A percentile compares a stretch with the other conserved stretches of the same genome.
phyloP scores from a whole-genome alignment of 345 rosid genomes.

The Garcia nutans region DNA sequence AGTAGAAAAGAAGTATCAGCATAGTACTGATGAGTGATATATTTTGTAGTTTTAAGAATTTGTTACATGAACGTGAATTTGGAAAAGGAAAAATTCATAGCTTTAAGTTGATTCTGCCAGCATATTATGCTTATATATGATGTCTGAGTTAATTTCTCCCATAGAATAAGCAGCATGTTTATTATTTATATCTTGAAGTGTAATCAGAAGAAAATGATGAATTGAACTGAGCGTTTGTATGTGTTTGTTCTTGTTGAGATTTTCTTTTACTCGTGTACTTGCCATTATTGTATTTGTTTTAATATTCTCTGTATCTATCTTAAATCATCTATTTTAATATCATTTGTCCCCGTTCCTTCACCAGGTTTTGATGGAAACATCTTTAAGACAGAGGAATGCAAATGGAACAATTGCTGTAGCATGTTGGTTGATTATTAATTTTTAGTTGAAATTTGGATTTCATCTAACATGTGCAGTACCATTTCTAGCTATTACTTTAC shows the following conservation, averaged over 20 bases:
- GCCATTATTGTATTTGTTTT: background rate
- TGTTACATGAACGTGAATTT: background rate
- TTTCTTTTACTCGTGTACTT: background rate
- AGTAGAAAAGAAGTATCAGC: background rate
- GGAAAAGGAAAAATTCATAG: background rate
- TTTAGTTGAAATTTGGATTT: background rate
- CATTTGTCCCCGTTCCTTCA: background rate
- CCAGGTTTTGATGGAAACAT: constrained; percentile 6
- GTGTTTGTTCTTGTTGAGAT: background rate
- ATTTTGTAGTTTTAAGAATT: background rate
- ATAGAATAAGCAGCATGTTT: background rate
- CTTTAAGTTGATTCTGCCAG: background rate
- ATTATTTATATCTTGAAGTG: background rate
- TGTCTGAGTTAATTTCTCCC: background rate
- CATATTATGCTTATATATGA: background rate
- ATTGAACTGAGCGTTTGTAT: background rate
- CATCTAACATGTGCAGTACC: constrained; percentile 8
- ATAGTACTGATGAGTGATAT: background rate
- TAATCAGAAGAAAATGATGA: too few relatives aligned
- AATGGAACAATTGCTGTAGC: constrained; percentile 3
- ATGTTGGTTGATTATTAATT: constrained; percentile 13
- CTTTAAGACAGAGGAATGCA: background rate
- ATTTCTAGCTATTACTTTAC: background rate
- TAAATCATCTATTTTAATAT: background rate
- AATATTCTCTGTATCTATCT: background rate